Evolutionary conservation across 257 asterid genomes (phyloP).

Genomic region (Leptodermis oblonga): DNA sequence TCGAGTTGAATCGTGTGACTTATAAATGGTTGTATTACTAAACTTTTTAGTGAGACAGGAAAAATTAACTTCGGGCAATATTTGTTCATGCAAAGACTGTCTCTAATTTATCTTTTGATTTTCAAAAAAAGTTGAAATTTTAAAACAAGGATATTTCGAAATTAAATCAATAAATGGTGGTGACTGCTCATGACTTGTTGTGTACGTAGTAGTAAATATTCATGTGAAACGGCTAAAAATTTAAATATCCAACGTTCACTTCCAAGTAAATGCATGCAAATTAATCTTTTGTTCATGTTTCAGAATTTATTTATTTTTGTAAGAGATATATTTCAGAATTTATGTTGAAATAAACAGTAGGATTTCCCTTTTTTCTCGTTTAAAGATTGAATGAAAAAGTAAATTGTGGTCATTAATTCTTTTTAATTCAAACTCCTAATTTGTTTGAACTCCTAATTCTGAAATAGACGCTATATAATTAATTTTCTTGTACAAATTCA

Average conservation of each 20-base stretch:
- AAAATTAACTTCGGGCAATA: not conserved
- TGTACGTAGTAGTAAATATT: not conserved
- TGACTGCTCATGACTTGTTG: not conserved
- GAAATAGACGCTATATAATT: too few relatives aligned
- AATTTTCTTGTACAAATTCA: too few relatives aligned
- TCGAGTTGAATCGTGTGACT: too few relatives aligned
- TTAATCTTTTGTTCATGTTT: too few relatives aligned
- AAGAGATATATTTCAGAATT: not conserved
- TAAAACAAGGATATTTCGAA: not conserved
- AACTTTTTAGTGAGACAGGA: too few relatives aligned
- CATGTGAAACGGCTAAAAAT: not conserved
- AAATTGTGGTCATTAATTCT: too few relatives aligned
- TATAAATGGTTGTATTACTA: too few relatives aligned
- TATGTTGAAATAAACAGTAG: not conserved
- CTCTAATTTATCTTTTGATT: not conserved
- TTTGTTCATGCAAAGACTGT: not conserved
- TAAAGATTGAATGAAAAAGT: too few relatives aligned
- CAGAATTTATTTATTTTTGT: not conserved
- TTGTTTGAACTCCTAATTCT: too few relatives aligned
- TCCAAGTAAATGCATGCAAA: slow-evolving; percentile 2
- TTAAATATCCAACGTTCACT: slow-evolving; percentile 9
- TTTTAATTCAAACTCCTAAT: too few relatives aligned
- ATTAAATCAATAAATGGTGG: not conserved
- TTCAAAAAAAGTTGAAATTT: not conserved
- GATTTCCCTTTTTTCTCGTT: too few relatives aligned